Evolutionary conservation across 2,329 filamentous ascomycete genomes (phyloP).

Genomic region (Aspergillus felis): DNA sequence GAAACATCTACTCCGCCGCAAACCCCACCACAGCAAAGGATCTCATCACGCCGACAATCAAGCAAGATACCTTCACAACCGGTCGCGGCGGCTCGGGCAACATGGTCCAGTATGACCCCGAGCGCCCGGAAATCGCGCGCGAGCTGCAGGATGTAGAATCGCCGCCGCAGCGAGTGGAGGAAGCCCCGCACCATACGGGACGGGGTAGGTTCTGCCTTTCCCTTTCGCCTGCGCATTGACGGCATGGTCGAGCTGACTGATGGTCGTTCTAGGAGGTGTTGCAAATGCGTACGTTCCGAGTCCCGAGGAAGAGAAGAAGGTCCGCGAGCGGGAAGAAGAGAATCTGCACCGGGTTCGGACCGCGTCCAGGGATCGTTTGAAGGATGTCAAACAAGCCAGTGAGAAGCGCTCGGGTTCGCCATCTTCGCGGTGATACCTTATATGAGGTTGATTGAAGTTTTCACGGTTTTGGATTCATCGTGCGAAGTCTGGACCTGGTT

Average conservation of each 20-base stretch:
- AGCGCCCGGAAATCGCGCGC: slow-evolving; percentile 64
- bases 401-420: slow-evolving; percentile 13
- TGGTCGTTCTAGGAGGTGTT: slow-evolving; percentile 25
- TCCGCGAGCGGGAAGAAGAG: slow-evolving; percentile 32
- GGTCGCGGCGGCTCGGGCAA: slow-evolving; percentile 85
- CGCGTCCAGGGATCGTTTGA: slow-evolving; percentile 23
- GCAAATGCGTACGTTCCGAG: slow-evolving; percentile 32
- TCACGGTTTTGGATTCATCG: neutral
- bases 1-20: slow-evolving; percentile 61
- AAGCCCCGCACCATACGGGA: slow-evolving; percentile 40
- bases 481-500: neutral
- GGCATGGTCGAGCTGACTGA: neutral
- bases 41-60: slow-evolving; percentile 77
- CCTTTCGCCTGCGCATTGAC: neutral
- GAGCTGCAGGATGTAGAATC: slow-evolving; percentile 77
- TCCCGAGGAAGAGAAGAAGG: slow-evolving; percentile 23
- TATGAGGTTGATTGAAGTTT: neutral
- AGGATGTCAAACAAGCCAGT: slow-evolving; percentile 22
- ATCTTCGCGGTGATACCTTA: neutral
- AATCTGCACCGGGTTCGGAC: slow-evolving; percentile 29
- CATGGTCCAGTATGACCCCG: slow-evolving; percentile 74
- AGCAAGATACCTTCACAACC: slow-evolving; percentile 79
- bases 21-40: slow-evolving; percentile 55
- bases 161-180: slow-evolving; percentile 33
- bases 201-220: slow-evolving; percentile 32